Conservation (phyloP, 306 rosid genomes). For the Quercus mongolica region DNA sequence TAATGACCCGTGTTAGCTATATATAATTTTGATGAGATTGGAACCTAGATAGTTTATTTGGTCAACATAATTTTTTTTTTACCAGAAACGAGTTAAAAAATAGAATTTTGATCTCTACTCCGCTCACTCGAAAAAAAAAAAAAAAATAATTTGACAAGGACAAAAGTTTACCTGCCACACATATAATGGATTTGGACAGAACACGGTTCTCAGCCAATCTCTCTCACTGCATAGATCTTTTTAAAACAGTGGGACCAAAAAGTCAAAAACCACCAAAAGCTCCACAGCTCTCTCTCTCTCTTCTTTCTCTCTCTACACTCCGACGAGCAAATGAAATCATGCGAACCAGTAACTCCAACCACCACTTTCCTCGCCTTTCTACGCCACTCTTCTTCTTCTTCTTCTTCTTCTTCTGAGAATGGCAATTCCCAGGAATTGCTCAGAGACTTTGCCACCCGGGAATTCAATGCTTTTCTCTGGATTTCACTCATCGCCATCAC, state of each 20-base stretch:
- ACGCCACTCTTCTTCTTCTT: conserved; percentile 8
- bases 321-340: conserved; percentile 48
- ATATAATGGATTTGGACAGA: no score
- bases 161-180: no score
- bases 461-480: conserved; percentile 80
- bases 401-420: not conserved
- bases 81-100: no score
- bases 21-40: no score
- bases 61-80: no score
- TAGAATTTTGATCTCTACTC: no score
- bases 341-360: conserved; percentile 20
- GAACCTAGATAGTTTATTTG: no score
- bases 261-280: not conserved
- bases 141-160: no score
- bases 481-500: conserved; percentile 45
- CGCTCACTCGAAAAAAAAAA: no score
- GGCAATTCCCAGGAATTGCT: conserved; percentile 22
- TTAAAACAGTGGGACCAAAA: not conserved
- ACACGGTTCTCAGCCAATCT: no score
- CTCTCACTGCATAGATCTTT: no score
- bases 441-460: conserved; percentile 51
- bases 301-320: not conserved
- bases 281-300: not conserved
- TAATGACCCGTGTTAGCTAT: no score
- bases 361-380: conserved; percentile 32